Evolutionary conservation across 176 grass and related monocot species (phyloP), one percentile per base, ranked within the genome.

Genomic region (Triticum dicoccoides): DNA sequence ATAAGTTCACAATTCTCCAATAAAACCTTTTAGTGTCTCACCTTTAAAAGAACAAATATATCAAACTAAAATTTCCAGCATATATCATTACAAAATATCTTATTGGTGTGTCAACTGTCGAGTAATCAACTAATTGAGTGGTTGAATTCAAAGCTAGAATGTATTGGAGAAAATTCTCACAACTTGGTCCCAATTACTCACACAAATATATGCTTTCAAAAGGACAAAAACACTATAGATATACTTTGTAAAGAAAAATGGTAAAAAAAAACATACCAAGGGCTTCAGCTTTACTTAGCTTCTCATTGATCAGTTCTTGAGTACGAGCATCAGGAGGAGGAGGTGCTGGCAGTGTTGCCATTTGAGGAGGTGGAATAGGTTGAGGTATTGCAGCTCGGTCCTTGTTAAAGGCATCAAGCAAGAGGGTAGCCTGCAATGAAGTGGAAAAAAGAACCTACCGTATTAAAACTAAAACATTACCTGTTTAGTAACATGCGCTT

Each of bases 221-320:
- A 64, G 25, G 80, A 30, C 4, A 68, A 21, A 12, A 17, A 8
- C 56, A 25, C 38, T 45, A 3, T 4, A 82, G 17, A 54, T 18
- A 7, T 85, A 56, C 8, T 75, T 76, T 59, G 47, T 65, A 61
- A 81, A 61, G 34, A 59, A 69, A 51, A 69, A 39, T 30, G 18
- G 14, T 76, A 17, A 15, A 13, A 15, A 20, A 13, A 8, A 62
- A 54, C 82, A 81, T 91, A 98, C 97, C 97, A 68, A 98, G 97
- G 72, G 94, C 92, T 91, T 98, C 94, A 69, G 97, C 94, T 84
- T 94, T 98, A 72, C 86, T 96, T 54, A 98, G 85, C 81, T 98
- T 98, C 85, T 98, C 97, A 91, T 98, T 94, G 39, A 96, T 98
- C 87, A 98, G 88, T 89, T 98, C 94, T 79, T 98, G 94, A 84